A percentile compares a stretch with the other conserved stretches of the same genome.
These are phyloP conservation scores for Puccinia novopanici DNA, from an alignment of 1,284 basidiomycete species.

Conservation along the genomic window DNA sequence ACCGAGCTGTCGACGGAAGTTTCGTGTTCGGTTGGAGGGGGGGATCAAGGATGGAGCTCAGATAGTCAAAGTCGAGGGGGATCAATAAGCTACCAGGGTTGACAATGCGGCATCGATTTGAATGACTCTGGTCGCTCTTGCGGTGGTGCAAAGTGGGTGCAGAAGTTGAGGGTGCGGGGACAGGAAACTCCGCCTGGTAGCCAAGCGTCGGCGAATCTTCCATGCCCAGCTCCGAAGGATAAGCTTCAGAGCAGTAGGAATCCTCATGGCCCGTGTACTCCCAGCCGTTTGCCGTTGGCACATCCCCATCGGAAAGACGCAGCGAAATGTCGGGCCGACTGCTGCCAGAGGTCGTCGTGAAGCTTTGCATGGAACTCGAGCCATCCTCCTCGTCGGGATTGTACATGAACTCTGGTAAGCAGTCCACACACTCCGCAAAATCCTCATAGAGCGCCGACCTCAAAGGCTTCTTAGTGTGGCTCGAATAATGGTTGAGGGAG, in stretches of 20 bases:
- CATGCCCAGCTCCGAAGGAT: neutral
- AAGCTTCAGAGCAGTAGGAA: neutral
- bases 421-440: neutral
- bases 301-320: neutral
- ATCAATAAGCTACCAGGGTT: neutral
- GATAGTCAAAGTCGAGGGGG: neutral
- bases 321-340: neutral
- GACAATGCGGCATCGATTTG: neutral
- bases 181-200: neutral
- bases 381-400: neutral
- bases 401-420: slow-evolving; percentile 4
- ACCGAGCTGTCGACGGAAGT: neutral
- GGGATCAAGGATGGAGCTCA: neutral
- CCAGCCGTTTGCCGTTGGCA: neutral
- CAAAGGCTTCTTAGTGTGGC: neutral
- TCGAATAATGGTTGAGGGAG: neutral
- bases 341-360: too few species aligned
- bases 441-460: neutral
- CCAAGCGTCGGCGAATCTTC: slow-evolving; percentile 21
- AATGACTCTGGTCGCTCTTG: neutral
- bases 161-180: neutral
- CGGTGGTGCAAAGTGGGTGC: neutral
- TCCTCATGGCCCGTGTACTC: neutral
- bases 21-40: neutral
- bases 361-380: neutral